Evolutionary conservation across 225 moss, liverwort and hornwort species (phyloP).

Genomic region (Lunularia cruciata): DNA sequence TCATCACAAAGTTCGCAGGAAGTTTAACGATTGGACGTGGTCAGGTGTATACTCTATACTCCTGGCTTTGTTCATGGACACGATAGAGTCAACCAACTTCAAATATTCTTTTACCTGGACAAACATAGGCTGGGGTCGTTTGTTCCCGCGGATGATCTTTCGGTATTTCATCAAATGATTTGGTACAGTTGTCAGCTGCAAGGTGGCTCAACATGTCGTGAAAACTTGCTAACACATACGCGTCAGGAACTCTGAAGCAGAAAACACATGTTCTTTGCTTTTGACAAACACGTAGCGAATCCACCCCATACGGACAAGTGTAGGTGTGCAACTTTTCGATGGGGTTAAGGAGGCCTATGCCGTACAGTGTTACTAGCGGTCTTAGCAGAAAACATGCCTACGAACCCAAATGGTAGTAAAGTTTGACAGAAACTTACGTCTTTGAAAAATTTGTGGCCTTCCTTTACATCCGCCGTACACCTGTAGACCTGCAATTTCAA

Average conservation of each 20-base stretch:
- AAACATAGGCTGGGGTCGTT: constrained; percentile 12
- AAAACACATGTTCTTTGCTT: too few species aligned
- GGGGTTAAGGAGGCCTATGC: too few species aligned
- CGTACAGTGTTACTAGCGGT: neutral
- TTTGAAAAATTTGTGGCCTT: constrained; percentile 18
- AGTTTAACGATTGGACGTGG: neutral
- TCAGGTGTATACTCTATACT: neutral
- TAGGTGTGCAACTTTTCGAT: too few species aligned
- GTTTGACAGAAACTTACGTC: constrained; percentile 13
- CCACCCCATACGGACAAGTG: too few species aligned
- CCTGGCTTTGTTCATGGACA: neutral
- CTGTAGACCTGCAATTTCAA: constrained; percentile 39
- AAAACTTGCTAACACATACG: too few species aligned
- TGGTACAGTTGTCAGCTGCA: constrained; percentile 8
- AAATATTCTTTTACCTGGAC: constrained; percentile 14
- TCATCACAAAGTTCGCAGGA: neutral
- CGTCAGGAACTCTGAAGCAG: too few species aligned
- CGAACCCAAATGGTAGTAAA: too few species aligned
- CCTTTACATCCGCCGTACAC: constrained; percentile 34
- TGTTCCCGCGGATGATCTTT: constrained; percentile 2
- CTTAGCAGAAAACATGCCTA: neutral
- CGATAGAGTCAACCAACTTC: neutral
- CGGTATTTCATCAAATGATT: neutral
- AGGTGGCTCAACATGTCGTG: too few species aligned
- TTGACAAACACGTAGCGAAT: too few species aligned